Evolutionary conservation across 2,329 filamentous ascomycete species (phyloP), one percentile per base, ranked within the genome.

Genomic region (Colletotrichum liriopes): DNA sequence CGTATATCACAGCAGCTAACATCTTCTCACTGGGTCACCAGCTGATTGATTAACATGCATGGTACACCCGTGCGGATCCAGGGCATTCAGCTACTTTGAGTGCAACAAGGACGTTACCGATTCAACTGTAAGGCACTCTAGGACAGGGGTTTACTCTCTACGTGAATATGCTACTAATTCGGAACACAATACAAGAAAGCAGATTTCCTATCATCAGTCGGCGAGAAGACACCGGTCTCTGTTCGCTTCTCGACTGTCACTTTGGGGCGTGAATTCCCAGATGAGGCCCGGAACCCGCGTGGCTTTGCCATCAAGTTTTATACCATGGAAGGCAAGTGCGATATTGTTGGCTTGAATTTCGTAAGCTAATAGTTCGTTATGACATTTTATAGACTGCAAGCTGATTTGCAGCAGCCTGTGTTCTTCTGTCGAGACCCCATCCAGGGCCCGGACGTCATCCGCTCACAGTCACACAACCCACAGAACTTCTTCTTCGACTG

Each of bases 181-280:
- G 14, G 7, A 20, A 54, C 32, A 77, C 83, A 72, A 83, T 86
- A 16, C 2, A 23, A 71, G 72, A 73, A 71, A 73, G 72, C 67
- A 14, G 47, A 73, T 54, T 73, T 68, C 18, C 45, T 87, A 74
- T 84, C 82, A 81, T 83, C 87, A 64, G 82, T 87, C 16, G 90
- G 89, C 76, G 91, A 91, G 82, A 85, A 88, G 78, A 91, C 89
- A 67, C 89, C 89, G 16, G 80, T 90, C 76, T 84, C 89, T 37
- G 85, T 88, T 35, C 88, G 91, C 2, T 93, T 93, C 81, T 93
- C 91, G 1, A 93, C 92, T n/a, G 91, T 93, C 23, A 91, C 90
- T 81, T 90, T 91, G 72, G 91, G 93, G 79, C 90, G 89, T 75
- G 92, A 91, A 23, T 93, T 90, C 16, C 84, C 91, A 72, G 92